Conservation (phyloP, 305 asterid genomes). For the Fraxinus albicans region DNA sequence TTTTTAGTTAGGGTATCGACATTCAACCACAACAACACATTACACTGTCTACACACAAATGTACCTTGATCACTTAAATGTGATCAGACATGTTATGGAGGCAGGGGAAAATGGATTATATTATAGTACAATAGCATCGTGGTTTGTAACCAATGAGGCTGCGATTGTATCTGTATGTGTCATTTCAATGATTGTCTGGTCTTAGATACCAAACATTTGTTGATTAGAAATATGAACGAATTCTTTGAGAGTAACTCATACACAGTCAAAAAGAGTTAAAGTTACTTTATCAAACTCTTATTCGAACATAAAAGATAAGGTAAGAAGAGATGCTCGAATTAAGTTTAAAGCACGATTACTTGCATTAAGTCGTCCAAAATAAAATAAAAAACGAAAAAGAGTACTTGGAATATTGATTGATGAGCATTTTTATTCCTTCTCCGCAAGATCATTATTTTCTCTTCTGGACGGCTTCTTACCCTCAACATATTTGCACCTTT, state of each 20-base stretch:
- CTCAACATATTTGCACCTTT: slow-evolving; percentile 20
- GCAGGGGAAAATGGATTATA: not conserved
- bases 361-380: not conserved
- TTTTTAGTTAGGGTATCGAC: not conserved
- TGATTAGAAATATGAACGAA: too few species aligned
- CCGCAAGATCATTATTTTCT: slow-evolving; percentile 40
- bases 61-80: not conserved
- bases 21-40: not conserved
- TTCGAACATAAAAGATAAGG: not conserved
- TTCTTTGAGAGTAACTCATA: not conserved
- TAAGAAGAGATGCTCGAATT: too few species aligned
- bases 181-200: not conserved
- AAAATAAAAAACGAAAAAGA: not conserved
- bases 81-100: slow-evolving; percentile 19
- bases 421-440: slow-evolving; percentile 25
- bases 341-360: not conserved
- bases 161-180: not conserved
- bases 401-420: not conserved
- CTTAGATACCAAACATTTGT: not conserved
- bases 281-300: not conserved
- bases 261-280: too few species aligned
- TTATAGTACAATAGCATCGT: not conserved
- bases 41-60: too few species aligned
- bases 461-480: slow-evolving; percentile 21
- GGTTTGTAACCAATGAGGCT: not conserved